A percentile compares a stretch with the other conserved stretches of the same genome.
Evolutionary conservation across 1,284 basidiomycete species (phyloP).

Genomic region (Neonothopanus nambi): DNA sequence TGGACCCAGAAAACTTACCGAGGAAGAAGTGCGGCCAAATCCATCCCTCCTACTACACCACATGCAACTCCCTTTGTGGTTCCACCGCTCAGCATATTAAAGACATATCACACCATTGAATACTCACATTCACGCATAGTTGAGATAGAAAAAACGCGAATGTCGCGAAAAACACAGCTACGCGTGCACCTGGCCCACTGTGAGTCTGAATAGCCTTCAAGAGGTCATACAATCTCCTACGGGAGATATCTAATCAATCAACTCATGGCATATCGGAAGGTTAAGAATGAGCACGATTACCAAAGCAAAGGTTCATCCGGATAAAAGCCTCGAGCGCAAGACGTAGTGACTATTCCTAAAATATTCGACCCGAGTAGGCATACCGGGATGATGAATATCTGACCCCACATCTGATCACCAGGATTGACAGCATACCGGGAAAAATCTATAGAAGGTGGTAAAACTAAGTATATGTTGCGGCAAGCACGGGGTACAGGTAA

Average conservation of each 20-base stretch:
- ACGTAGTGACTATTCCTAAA: constrained; percentile 31
- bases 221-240: constrained; percentile 30
- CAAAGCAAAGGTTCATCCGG: constrained; percentile 32
- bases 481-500: not conserved
- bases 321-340: constrained; percentile 31
- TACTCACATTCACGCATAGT: constrained; percentile 29
- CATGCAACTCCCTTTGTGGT: constrained; percentile 30
- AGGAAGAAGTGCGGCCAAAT: constrained; percentile 28
- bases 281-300: constrained; percentile 10
- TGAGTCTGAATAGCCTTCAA: constrained; percentile 30
- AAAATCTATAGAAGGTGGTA: constrained; percentile 26
- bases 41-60: constrained; percentile 32
- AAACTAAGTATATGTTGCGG: not conserved
- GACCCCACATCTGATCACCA: constrained; percentile 32
- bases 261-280: not conserved
- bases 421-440: constrained; percentile 32
- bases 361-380: constrained; percentile 34
- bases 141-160: constrained; percentile 32
- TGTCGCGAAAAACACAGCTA: constrained; percentile 33
- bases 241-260: not conserved
- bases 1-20: constrained; percentile 14
- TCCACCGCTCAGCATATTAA: constrained; percentile 27
- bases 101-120: not conserved
- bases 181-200: constrained; percentile 26
- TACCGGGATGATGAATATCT: constrained; percentile 33